Percentiles rank a stretch among this genome's conserved stretches.
phyloP scores from a whole-genome alignment of 164 flowering plant species.

The Magnolia changhungtana region DNA sequence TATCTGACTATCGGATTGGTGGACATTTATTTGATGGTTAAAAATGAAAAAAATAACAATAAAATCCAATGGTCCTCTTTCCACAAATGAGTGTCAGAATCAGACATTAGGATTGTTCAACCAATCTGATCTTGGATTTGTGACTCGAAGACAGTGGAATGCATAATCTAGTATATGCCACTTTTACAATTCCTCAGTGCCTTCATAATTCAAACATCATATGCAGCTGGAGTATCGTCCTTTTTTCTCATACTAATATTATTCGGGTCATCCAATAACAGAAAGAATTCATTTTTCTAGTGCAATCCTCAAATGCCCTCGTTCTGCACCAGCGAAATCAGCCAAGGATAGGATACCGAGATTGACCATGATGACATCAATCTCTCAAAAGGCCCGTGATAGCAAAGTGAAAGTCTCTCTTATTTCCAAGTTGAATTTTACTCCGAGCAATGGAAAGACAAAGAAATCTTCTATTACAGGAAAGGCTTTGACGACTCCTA shows the following conservation, averaged over 20 bases:
- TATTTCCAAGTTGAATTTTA: slow-evolving; percentile 31
- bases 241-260: neutral
- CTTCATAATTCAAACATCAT: no score
- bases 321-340: slow-evolving; percentile 78
- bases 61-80: no score
- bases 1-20: no score
- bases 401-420: slow-evolving; percentile 33
- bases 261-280: slow-evolving; percentile 8
- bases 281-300: slow-evolving; percentile 23
- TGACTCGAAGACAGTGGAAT: no score
- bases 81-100: no score
- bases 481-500: slow-evolving; percentile 75
- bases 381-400: slow-evolving; percentile 43
- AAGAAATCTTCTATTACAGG: slow-evolving; percentile 33
- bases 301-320: slow-evolving; percentile 56
- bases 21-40: no score
- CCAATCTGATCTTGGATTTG: no score
- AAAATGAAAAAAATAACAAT: no score
- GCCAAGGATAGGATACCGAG: slow-evolving; percentile 61
- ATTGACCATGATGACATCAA: slow-evolving; percentile 45
- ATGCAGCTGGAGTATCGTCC: neutral
- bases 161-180: no score
- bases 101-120: no score
- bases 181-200: no score
- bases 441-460: slow-evolving; percentile 42